Base-by-base conservation (phyloP, 768 basidiomycete species). In the Coprinopsis sp. region DNA sequence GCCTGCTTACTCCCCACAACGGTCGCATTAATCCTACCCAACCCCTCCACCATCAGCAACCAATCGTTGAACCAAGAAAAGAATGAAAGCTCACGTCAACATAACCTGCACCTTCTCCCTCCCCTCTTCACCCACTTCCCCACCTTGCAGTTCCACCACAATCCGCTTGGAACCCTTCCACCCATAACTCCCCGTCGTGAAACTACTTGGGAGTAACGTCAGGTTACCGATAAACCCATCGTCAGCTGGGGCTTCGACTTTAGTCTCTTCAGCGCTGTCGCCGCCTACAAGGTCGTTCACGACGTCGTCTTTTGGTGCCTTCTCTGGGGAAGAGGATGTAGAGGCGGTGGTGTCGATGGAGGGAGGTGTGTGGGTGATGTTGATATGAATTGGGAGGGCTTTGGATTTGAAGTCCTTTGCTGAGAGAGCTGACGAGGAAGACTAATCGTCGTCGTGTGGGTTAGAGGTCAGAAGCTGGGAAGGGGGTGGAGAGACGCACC, bases 111-210 rank as follows among this genome's bases (percentile, higher is more conserved):
- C 83, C 51, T 77, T 82, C 63, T 80, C 79, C 61, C 74, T 80
- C 44, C 73, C 68, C 4, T 65, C 60, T 19, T 58, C 54, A n/a
- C n/a, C n/a, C n/a, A n/a, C n/a, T 47, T 73, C 33, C 67, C 78
- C 12, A 63, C 71, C 13, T 77, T 77, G 69, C 13, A 91, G 60
- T 56, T 88, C 84, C 41, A 91, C 71, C 1, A 70, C 72, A 49
- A 90, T 63, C 21, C 81, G 75, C 61, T 82, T 84, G 61, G 64
- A 77, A 2, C 83, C 88, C 61, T 89, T 91, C 89, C 89, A 91
- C 14, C 90, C 89, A 60, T 84, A 88, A 58, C 84, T 87, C 10
- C 88, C 87, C 0, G 87, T 88, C 12, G 69, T 56, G 63, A 91
- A 89, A 30, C 76, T 69, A 48, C 64, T 74, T 1, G 89, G 78